phyloP scores from a whole-genome alignment of 202 grass and related monocot species.

The Carex sylvatica region DNA sequence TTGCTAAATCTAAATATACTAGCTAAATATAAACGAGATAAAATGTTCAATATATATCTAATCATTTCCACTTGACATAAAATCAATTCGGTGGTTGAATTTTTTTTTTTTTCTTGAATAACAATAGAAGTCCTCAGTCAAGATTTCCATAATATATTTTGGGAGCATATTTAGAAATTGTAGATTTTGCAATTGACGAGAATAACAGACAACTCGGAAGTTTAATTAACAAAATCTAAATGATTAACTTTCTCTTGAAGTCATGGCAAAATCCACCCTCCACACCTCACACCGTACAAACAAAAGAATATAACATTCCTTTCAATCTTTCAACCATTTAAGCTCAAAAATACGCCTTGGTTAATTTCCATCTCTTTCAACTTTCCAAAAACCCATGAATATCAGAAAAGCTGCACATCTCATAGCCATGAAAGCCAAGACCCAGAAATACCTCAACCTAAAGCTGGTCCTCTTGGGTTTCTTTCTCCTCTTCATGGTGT shows the following conservation, averaged over 20 bases:
- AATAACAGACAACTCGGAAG: background rate
- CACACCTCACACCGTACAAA: background rate
- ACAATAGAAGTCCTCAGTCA: background rate
- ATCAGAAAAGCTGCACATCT: constrained; percentile 45
- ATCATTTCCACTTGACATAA: background rate
- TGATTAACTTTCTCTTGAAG: constrained; percentile 15
- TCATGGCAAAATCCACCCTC: background rate
- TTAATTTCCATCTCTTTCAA: constrained; percentile 23
- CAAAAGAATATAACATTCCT: background rate
- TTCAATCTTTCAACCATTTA: constrained; percentile 18
- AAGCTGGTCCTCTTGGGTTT: constrained; percentile 43
- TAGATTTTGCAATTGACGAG: background rate
- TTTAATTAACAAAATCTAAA: constrained; percentile 10
- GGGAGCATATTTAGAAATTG: background rate
- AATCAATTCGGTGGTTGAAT: background rate
- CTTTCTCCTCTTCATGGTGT: constrained; percentile 37
- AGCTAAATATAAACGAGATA: background rate
- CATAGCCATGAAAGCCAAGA: constrained; percentile 56
- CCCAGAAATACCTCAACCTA: constrained; percentile 46
- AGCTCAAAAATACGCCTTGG: constrained; percentile 1
- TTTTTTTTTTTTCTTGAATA: background rate
- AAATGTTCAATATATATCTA: background rate
- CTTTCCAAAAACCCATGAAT: constrained; percentile 40
- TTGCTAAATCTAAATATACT: background rate
- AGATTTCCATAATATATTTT: background rate